phyloP scores from a whole-genome alignment of 202 grass and related monocot species.

The Bolboschoenoplectus hybrid region DNA sequence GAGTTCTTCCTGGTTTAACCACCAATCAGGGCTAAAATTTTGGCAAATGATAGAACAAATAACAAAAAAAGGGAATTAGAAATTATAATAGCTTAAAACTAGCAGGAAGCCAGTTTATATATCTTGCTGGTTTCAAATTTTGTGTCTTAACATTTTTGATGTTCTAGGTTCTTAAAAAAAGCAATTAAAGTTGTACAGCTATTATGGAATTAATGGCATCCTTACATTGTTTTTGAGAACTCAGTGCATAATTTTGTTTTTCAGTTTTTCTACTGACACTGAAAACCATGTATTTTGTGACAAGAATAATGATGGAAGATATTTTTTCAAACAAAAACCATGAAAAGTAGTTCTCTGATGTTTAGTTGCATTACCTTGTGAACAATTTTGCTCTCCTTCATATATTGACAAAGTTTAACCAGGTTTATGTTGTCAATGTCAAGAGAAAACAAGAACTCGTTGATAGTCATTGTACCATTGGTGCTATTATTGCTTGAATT shows the following conservation, averaged over 20 bases:
- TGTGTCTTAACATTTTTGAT: background rate
- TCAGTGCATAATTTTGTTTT: background rate
- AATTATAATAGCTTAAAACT: background rate
- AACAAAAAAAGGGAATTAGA: background rate
- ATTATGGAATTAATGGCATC: background rate
- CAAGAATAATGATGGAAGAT: conserved; percentile 22
- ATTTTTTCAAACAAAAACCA: background rate
- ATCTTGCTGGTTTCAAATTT: background rate
- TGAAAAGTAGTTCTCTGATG: background rate
- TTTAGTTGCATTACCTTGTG: conserved; percentile 62
- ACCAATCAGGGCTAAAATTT: background rate
- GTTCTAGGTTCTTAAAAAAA: background rate
- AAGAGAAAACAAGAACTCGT: conserved; percentile 90
- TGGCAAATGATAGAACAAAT: background rate
- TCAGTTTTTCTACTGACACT: background rate
- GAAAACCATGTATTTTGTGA: background rate
- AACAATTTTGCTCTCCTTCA: conserved; percentile 96
- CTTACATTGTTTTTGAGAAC: background rate
- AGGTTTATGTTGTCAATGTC: conserved; percentile 98
- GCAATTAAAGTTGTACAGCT: background rate
- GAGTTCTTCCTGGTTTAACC: background rate
- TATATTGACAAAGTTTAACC: conserved; percentile 82
- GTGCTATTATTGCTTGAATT: conserved; percentile 44
- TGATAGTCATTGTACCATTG: conserved; percentile 78
- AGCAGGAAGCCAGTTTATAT: background rate